Evolutionary conservation across 1,284 basidiomycete species (phyloP).

Genomic region (Malassezia obtusa): DNA sequence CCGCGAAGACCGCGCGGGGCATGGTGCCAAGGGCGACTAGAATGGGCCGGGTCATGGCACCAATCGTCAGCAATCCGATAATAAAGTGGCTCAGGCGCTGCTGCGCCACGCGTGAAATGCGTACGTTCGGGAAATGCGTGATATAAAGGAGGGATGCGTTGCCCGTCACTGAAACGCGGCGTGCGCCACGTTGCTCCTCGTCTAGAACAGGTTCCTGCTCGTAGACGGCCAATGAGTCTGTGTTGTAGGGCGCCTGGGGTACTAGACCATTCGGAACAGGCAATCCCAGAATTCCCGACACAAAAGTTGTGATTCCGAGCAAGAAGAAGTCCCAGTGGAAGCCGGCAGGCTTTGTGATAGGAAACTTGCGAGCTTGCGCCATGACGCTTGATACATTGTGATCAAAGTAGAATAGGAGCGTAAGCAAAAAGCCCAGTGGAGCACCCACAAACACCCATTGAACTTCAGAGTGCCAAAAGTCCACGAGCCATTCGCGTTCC

Average conservation of each 20-base stretch:
- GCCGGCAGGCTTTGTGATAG: constrained; percentile 78
- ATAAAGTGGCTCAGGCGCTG: constrained; percentile 41
- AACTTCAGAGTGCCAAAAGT: constrained; percentile 78
- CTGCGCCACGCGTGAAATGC: constrained; percentile 39
- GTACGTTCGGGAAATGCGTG: constrained; percentile 22
- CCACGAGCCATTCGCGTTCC: constrained; percentile 71
- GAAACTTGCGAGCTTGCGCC: constrained; percentile 82
- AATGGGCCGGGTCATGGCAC: constrained; percentile 45
- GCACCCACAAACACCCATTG: constrained; percentile 77
- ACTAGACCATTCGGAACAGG: constrained; percentile 87
- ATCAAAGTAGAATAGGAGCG: constrained; percentile 47
- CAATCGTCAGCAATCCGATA: constrained; percentile 44
- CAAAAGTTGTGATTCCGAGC: constrained; percentile 80
- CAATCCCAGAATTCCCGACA: constrained; percentile 77
- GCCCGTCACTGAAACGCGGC: background rate
- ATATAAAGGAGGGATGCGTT: constrained; percentile 9
- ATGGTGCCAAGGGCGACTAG: constrained; percentile 44
- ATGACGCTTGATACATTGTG: constrained; percentile 70
- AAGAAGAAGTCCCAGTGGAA: constrained; percentile 70
- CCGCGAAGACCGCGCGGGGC: constrained; percentile 38
- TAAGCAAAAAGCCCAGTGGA: constrained; percentile 54
- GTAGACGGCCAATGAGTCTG: constrained; percentile 71
- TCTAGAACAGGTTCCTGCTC: constrained; percentile 47
- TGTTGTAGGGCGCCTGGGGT: constrained; percentile 91
- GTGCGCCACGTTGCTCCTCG: background rate